A percentile compares a stretch with the other conserved stretches of the same genome.
These are phyloP conservation scores for Tulasnella sp. DNA, from an alignment of 768 basidiomycete species.

Conservation along the genomic window DNA sequence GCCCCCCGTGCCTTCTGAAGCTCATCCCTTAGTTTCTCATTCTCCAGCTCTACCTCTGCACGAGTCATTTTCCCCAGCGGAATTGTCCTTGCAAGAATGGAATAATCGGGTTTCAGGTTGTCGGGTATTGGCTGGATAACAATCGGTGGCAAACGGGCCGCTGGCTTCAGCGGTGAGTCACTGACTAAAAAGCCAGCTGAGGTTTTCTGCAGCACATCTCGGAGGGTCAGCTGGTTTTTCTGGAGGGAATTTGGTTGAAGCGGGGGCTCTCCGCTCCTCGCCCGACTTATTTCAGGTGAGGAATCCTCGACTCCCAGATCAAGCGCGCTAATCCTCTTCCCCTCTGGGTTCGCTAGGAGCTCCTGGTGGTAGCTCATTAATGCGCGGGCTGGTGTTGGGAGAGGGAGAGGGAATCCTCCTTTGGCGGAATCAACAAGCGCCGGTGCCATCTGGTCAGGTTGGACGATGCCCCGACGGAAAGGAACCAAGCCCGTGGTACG, in stretches of 20 bases:
- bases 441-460: background rate
- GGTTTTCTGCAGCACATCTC: background rate
- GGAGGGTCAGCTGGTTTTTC: background rate
- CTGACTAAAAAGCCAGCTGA: background rate
- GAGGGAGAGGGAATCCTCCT: background rate
- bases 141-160: background rate
- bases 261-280: background rate
- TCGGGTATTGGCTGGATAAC: background rate
- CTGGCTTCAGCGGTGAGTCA: slow-evolving; percentile 3
- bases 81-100: background rate
- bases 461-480: slow-evolving; percentile 7
- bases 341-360: background rate
- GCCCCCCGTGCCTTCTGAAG: background rate
- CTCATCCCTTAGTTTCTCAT: background rate
- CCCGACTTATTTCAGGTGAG: background rate
- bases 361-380: background rate
- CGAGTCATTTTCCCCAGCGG: background rate
- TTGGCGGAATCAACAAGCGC: background rate
- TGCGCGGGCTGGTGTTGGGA: background rate
- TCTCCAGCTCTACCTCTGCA: background rate
- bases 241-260: background rate
- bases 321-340: background rate
- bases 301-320: background rate
- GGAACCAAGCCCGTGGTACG: background rate
- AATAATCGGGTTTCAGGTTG: slow-evolving; percentile 1